Evolutionary conservation across 352 stramenopile species (phyloP).

Genomic region (Phytophthora citrophthora): DNA sequence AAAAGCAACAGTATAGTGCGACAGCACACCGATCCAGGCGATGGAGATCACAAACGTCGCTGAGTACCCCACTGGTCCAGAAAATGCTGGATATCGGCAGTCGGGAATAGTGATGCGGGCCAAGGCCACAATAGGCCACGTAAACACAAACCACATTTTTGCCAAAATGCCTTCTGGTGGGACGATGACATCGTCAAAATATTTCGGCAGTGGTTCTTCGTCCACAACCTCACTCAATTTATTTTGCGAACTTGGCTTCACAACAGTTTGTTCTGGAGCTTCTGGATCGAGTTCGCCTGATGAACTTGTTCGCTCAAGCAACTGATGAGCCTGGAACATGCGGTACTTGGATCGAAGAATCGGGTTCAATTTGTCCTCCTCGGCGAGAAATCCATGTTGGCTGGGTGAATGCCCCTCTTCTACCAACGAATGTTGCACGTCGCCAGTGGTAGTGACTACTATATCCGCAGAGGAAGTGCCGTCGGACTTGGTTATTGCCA

Average conservation of each 20-base stretch:
- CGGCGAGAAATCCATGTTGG: slow-evolving; percentile 41
- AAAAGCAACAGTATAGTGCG: slow-evolving; percentile 70
- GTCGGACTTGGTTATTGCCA: neutral
- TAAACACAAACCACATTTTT: slow-evolving; percentile 70
- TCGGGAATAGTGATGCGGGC: slow-evolving; percentile 78
- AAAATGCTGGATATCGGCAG: slow-evolving; percentile 68
- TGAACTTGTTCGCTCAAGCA: slow-evolving; percentile 27
- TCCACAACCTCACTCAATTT: slow-evolving; percentile 11
- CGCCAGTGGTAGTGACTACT: slow-evolving; percentile 12
- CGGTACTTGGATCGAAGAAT: slow-evolving; percentile 75
- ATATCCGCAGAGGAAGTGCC: slow-evolving; percentile 13
- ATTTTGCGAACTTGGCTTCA: slow-evolving; percentile 8
- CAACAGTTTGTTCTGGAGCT: slow-evolving; percentile 1
- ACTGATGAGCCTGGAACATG: slow-evolving; percentile 69
- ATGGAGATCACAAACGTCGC: slow-evolving; percentile 74
- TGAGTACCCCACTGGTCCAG: slow-evolving; percentile 46
- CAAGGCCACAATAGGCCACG: slow-evolving; percentile 69
- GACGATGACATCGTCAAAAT: slow-evolving; percentile 68
- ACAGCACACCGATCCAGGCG: slow-evolving; percentile 77
- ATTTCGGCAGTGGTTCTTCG: slow-evolving; percentile 47
- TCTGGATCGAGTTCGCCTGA: slow-evolving; percentile 17
- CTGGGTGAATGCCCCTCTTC: slow-evolving; percentile 19
- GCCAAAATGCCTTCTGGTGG: slow-evolving; percentile 44
- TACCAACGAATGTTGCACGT: slow-evolving; percentile 14
- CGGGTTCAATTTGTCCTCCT: slow-evolving; percentile 56